Conservation (phyloP, 139 green algal species). For the Closterium sp. region DNA sequence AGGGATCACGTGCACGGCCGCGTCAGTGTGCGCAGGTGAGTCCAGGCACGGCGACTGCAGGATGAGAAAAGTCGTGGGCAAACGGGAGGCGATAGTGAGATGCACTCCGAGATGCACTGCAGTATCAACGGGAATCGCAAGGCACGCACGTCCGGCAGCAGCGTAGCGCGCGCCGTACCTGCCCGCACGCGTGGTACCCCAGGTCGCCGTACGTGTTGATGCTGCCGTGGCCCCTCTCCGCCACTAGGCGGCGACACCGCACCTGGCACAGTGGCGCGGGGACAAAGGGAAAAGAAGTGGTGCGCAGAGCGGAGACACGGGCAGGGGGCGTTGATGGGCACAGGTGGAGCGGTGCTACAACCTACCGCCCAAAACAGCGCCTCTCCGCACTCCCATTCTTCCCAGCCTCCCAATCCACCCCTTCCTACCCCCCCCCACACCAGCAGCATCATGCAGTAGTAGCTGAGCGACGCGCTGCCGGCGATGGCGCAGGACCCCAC, state of each 20-base stretch:
- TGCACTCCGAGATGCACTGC: too few relatives aligned
- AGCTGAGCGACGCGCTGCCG: conserved; percentile 38
- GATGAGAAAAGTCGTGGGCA: too few relatives aligned
- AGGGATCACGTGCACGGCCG: too few relatives aligned
- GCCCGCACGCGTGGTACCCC: conserved; percentile 28
- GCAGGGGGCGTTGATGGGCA: not conserved
- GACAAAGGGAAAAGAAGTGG: conserved; percentile 19
- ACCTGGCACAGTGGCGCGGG: not conserved
- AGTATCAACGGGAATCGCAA: too few relatives aligned
- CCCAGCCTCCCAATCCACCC: too few relatives aligned
- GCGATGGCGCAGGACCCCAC: conserved; percentile 42
- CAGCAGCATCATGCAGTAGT: conserved; percentile 63
- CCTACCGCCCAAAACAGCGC: too few relatives aligned
- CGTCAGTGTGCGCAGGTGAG: too few relatives aligned
- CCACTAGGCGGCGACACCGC: conserved; percentile 22
- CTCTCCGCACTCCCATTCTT: too few relatives aligned
- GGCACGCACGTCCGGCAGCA: too few relatives aligned
- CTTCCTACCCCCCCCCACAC: conserved; percentile 4
- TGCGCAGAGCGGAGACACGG: not conserved
- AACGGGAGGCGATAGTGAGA: too few relatives aligned
- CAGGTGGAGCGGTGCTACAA: not conserved
- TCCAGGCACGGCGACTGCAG: too few relatives aligned
- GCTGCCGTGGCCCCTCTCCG: not conserved
- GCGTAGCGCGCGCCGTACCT: too few relatives aligned
- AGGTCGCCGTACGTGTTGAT: conserved; percentile 43